phyloP scores from a whole-genome alignment of 768 basidiomycete genomes.

The Leccinum uliginosum region DNA sequence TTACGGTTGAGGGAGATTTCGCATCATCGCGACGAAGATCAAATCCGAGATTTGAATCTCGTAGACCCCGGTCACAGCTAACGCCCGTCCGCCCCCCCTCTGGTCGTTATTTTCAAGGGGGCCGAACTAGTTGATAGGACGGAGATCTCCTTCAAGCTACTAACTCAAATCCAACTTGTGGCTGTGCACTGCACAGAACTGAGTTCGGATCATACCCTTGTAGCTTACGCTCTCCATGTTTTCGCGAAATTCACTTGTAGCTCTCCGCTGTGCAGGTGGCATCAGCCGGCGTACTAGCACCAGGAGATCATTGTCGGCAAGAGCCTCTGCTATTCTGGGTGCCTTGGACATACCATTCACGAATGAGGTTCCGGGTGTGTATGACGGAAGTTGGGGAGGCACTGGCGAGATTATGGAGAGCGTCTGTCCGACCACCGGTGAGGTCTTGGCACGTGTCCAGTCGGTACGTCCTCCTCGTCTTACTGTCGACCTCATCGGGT shows the following conservation, averaged over 20 bases:
- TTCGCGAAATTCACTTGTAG: slow-evolving; percentile 15
- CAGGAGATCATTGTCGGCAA: slow-evolving; percentile 46
- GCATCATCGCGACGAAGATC: slow-evolving; percentile 28
- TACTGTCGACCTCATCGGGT: slow-evolving; percentile 1
- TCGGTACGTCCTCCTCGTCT: slow-evolving; percentile 44
- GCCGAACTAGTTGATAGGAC: neutral
- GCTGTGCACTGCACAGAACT: slow-evolving; percentile 18
- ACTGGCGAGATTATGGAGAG: slow-evolving; percentile 66
- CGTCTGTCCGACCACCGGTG: slow-evolving; percentile 83
- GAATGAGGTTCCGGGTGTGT: slow-evolving; percentile 68
- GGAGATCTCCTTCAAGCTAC: neutral
- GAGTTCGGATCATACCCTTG: slow-evolving; percentile 9
- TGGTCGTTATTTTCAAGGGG: neutral
- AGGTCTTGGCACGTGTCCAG: slow-evolving; percentile 70
- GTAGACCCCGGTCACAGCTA: slow-evolving; percentile 19
- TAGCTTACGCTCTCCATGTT: slow-evolving; percentile 15
- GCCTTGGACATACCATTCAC: slow-evolving; percentile 55
- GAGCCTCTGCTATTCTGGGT: slow-evolving; percentile 65
- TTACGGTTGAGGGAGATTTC: slow-evolving; percentile 10
- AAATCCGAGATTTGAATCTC: slow-evolving; percentile 11
- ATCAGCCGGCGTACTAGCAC: slow-evolving; percentile 14
- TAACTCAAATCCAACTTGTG: slow-evolving; percentile 14
- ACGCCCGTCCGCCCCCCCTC: neutral
- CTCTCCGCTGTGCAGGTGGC: slow-evolving; percentile 14
- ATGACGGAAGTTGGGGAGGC: slow-evolving; percentile 80